Evolutionary conservation across 495 filamentous ascomycete species (phyloP).

Genomic region (Annulohypoxylon maeteangense): DNA sequence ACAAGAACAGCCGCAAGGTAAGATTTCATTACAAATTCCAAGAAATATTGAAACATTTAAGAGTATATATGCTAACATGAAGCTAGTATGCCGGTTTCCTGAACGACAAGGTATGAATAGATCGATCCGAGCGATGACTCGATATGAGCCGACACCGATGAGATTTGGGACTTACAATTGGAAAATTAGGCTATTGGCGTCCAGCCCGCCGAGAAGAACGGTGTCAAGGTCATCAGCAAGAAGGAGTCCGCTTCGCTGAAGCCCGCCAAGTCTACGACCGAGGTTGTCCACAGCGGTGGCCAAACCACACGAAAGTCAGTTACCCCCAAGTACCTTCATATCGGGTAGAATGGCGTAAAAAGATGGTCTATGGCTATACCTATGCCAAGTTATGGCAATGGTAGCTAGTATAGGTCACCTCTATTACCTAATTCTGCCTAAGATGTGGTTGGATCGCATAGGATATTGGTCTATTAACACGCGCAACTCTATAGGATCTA

Average conservation of each 20-base stretch:
- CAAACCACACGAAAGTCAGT: slow-evolving; percentile 83
- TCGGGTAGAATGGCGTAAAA: not conserved
- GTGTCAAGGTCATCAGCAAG: slow-evolving; percentile 83
- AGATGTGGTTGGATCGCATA: not conserved
- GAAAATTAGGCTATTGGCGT: slow-evolving; percentile 80
- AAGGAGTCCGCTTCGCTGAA: slow-evolving; percentile 75
- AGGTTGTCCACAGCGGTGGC: slow-evolving; percentile 72
- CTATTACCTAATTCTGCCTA: not conserved
- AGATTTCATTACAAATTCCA: slow-evolving; percentile 32
- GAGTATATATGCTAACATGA: slow-evolving; percentile 45
- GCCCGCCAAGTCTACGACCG: slow-evolving; percentile 72
- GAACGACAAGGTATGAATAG: slow-evolving; percentile 83
- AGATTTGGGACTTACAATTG: slow-evolving; percentile 36
- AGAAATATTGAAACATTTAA: not conserved
- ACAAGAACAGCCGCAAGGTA: slow-evolving; percentile 93
- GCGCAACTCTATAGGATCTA: slow-evolving; percentile 73
- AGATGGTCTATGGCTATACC: not conserved
- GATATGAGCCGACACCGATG: slow-evolving; percentile 12
- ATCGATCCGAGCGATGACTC: not conserved
- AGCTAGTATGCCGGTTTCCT: slow-evolving; percentile 85
- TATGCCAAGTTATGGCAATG: not conserved
- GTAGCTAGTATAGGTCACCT: not conserved
- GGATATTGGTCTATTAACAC: slow-evolving; percentile 40
- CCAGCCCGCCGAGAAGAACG: slow-evolving; percentile 70
- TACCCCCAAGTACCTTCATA: slow-evolving; percentile 3